Evolutionary conservation across 805 yeast genomes (phyloP).

Genomic region (Kregervanrija pseudodelftensis): DNA sequence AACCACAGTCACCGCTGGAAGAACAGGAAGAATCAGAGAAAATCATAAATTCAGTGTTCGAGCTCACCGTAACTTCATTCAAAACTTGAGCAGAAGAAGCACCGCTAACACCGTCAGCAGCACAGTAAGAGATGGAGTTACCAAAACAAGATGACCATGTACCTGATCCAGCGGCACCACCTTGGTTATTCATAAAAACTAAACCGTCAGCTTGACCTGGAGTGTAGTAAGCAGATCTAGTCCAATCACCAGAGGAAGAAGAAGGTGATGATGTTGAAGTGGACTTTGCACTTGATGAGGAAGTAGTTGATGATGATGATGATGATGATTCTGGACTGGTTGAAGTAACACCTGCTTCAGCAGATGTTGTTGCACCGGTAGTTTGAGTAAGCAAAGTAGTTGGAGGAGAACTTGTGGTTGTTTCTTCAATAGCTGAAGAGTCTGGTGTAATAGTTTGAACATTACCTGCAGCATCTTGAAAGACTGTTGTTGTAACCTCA

Average conservation of each 20-base stretch:
- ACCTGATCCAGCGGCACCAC: conserved; percentile 84
- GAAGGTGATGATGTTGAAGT: conserved; percentile 30
- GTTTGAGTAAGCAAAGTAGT: conserved; percentile 25
- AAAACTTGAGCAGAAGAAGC: conserved; percentile 65
- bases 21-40: conserved; percentile 66
- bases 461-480: conserved; percentile 54
- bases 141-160: conserved; percentile 83
- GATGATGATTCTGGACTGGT: conserved; percentile 13
- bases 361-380: conserved; percentile 19
- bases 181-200: conserved; percentile 80
- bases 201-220: conserved; percentile 61
- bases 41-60: conserved; percentile 76
- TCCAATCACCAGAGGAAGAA: conserved; percentile 53
- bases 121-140: conserved; percentile 82
- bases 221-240: conserved; percentile 62
- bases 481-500: conserved; percentile 73
- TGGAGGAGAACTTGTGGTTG: conserved; percentile 18
- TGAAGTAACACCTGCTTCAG: conserved; percentile 12
- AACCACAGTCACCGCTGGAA: conserved; percentile 63
- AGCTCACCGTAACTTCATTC: conserved; percentile 57
- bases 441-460: conserved; percentile 17
- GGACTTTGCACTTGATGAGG: conserved; percentile 20
- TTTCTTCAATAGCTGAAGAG: conserved; percentile 13
- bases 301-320: conserved; percentile 13
- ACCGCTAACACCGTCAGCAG: conserved; percentile 67